Base-by-base conservation (phyloP, 1,139 yeast genomes). In the Debaryomyces sp. region DNA sequence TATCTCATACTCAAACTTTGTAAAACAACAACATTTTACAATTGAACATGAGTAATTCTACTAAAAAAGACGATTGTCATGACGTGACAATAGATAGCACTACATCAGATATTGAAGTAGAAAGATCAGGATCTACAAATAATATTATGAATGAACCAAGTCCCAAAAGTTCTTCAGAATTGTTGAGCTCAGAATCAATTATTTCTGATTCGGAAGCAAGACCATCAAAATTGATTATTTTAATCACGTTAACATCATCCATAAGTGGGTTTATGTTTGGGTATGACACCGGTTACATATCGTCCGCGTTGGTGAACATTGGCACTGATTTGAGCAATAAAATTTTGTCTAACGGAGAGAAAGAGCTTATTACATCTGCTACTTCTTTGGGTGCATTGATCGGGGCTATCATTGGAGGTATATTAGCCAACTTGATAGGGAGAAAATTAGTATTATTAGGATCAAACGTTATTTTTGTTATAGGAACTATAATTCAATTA, bases 261-360 rank as follows among this genome's bases (percentile, higher is more conserved):
- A 85, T 92, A 53, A 90, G 97, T 1, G 98, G 98, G 4, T 91
- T 91, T 67, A 84, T 92, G 90, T 92, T 91, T 69, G 98, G 98
- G 54, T 92, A 92, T 63, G 98, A 92, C 66, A 92, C 98, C 0
- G 98, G 97, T 52, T 92, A 92, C 68, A 90, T 92, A 41, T 91
- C 97, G 1, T 85, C 96, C 13, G 97, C 97, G 0, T 75, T 92
- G 60, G 96, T 91, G 15, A 84, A 90, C 39, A 82, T 92, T 43
- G 91, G 94, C 6, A 80, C 84, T 6, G 96, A 89, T 62, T 78
- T 92, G 54, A 75, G 75, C 45, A 66, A 71, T 46, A 70, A 72
- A 45, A 58, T 71, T 5, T 69, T 89, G 46, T 76, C 92, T 0
- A 80, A 81, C 48, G 94, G 96, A 44, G 85, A 91, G 56, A 88